phyloP scores from a whole-genome alignment of 139 green algal genomes.

The Pleodorina starrii region DNA sequence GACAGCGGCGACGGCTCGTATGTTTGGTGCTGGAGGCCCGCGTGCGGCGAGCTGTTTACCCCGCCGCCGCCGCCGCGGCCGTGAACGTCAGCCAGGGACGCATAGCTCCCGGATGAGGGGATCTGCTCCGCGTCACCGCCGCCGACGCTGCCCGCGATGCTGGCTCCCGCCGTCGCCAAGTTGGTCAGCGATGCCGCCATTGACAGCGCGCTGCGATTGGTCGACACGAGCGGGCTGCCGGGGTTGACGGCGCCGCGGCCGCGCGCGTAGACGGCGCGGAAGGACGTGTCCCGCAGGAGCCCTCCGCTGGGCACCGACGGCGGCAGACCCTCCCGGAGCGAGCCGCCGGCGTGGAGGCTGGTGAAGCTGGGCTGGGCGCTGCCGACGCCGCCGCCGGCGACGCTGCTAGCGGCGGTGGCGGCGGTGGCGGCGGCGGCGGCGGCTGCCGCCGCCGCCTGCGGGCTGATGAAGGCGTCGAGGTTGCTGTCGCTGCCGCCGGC shows the following conservation, averaged over 20 bases:
- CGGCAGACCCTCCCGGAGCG: neutral
- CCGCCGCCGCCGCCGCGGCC: too few species aligned
- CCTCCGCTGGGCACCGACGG: neutral
- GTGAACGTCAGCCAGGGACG: neutral
- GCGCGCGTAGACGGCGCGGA: conserved; percentile 35
- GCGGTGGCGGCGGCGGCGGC: neutral
- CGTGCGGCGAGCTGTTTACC: neutral
- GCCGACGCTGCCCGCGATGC: neutral
- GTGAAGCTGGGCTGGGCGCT: neutral
- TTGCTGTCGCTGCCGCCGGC: neutral
- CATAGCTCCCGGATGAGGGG: neutral
- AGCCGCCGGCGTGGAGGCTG: neutral
- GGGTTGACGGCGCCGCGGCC: neutral
- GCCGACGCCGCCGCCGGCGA: neutral
- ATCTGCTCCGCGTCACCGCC: neutral
- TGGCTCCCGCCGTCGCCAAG: neutral
- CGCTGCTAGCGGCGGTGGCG: neutral
- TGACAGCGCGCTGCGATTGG: neutral
- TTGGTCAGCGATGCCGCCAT: too few species aligned
- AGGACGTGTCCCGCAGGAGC: neutral
- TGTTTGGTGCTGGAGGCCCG: neutral
- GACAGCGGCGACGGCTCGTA: neutral
- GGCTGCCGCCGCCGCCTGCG: neutral
- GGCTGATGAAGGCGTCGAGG: neutral
- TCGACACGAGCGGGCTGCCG: neutral